Percentiles rank a stretch among this genome's conserved stretches.
Conservation (phyloP, 192 early-diverging fungal species). For the Coemansia sp. region DNA sequence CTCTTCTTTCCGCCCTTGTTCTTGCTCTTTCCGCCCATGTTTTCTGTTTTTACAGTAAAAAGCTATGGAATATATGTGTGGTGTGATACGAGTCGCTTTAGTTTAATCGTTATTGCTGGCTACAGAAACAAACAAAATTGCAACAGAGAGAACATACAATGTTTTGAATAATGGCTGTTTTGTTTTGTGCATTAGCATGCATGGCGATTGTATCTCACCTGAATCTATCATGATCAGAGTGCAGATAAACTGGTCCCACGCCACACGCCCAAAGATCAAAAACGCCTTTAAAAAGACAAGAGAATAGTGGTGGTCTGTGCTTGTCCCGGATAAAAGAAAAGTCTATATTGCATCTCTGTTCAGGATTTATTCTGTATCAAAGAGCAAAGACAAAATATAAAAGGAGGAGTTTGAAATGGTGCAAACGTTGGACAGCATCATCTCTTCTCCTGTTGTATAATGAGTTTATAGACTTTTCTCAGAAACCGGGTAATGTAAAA, state of each 20-base stretch:
- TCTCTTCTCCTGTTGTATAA: no score
- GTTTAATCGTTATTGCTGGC: not conserved
- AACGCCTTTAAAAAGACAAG: not conserved
- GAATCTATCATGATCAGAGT: conserved; percentile 1
- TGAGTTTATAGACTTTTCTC: no score
- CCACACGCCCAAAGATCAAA: not conserved
- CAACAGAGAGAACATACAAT: not conserved
- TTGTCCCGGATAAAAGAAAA: not conserved
- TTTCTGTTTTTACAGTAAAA: not conserved
- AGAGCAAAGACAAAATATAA: not conserved
- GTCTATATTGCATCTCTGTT: not conserved
- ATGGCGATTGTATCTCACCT: not conserved
- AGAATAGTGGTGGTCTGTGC: not conserved
- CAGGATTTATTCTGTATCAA: not conserved
- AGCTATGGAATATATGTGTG: not conserved
- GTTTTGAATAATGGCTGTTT: no score
- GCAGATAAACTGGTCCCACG: conserved; percentile 4
- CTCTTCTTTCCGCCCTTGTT: conserved; percentile 26
- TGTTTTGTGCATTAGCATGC: not conserved
- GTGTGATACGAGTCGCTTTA: not conserved
- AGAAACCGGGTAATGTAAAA: no score
- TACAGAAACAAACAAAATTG: not conserved
- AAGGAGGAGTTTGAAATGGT: no score
- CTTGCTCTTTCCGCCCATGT: conserved; percentile 33
- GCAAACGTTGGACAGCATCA: no score